phyloP scores from a whole-genome alignment of 1,284 basidiomycete species.

The Cystobasidium pallidum region DNA sequence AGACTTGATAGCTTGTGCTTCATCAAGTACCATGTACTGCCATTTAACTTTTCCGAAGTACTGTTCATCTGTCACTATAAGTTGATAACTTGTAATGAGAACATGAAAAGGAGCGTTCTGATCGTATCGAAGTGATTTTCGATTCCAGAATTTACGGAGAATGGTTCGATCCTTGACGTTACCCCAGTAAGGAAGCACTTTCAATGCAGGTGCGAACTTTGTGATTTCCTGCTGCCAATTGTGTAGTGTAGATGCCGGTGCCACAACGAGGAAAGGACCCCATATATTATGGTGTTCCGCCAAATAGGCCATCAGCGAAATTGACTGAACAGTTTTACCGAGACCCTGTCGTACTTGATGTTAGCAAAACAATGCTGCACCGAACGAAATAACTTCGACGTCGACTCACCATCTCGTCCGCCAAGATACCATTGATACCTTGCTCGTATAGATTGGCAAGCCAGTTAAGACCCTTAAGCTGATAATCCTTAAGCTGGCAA shows the following conservation, averaged over 20 bases:
- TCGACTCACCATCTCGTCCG: slow-evolving; percentile 96
- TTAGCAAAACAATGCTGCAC: neutral
- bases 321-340: slow-evolving; percentile 92
- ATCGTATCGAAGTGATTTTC: slow-evolving; percentile 94
- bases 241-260: slow-evolving; percentile 95
- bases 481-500: slow-evolving; percentile 97
- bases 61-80: slow-evolving; percentile 95
- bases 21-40: slow-evolving; percentile 99
- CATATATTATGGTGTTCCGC: slow-evolving; percentile 98
- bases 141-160: slow-evolving; percentile 96
- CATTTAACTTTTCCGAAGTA: slow-evolving; percentile 98
- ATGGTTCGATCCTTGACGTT: slow-evolving; percentile 94
- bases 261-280: slow-evolving; percentile 99
- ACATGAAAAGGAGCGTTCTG: slow-evolving; percentile 96
- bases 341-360: slow-evolving; percentile 44
- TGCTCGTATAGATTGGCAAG: slow-evolving; percentile 97
- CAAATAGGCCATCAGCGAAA: slow-evolving; percentile 92
- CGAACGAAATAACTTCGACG: neutral
- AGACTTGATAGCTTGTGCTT: slow-evolving; percentile 98
- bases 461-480: slow-evolving; percentile 98
- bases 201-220: slow-evolving; percentile 90
- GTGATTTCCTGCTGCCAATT: slow-evolving; percentile 99
- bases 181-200: slow-evolving; percentile 98
- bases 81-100: slow-evolving; percentile 94
- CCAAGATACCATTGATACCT: slow-evolving; percentile 97